Evolutionary conservation across 371 early-diverging fungal genomes (phyloP).

Genomic region (Enterocytospora artemiae): DNA sequence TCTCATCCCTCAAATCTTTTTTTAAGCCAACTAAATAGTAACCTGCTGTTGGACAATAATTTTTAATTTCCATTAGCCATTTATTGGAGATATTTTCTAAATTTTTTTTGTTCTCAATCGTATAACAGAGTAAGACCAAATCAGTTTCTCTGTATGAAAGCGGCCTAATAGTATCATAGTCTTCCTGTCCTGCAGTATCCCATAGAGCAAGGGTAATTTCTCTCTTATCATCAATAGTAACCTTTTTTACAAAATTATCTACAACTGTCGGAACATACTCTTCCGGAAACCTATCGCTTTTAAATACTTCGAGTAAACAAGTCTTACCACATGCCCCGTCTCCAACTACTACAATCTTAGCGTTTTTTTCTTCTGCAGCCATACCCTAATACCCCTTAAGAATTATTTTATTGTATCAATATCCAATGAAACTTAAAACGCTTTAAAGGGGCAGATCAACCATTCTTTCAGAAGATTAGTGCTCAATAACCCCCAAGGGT

Average conservation of each 20-base stretch:
- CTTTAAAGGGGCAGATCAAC: no score
- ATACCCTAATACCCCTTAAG: neutral
- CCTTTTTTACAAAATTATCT: slow-evolving; percentile 58
- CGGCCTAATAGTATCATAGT: slow-evolving; percentile 59
- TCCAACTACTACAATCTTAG: slow-evolving; percentile 59
- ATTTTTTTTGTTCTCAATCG: slow-evolving; percentile 57
- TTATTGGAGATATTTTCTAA: slow-evolving; percentile 56
- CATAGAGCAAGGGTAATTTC: slow-evolving; percentile 57
- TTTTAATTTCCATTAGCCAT: slow-evolving; percentile 58
- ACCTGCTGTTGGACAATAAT: slow-evolving; percentile 54
- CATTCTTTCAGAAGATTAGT: no score
- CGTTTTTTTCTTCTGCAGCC: slow-evolving; percentile 23
- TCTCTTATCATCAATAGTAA: slow-evolving; percentile 27
- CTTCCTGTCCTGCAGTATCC: slow-evolving; percentile 61
- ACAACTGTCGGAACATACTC: slow-evolving; percentile 59
- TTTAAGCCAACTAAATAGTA: slow-evolving; percentile 57
- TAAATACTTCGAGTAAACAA: slow-evolving; percentile 59
- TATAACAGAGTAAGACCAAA: slow-evolving; percentile 57
- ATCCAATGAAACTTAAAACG: neutral
- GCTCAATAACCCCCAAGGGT: no score
- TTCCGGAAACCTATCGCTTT: slow-evolving; percentile 57
- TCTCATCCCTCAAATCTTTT: slow-evolving; percentile 53
- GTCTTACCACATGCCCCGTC: slow-evolving; percentile 61
- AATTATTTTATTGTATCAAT: neutral
- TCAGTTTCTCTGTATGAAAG: slow-evolving; percentile 58